Evolutionary conservation across 2,329 filamentous ascomycete genomes (phyloP).

Genomic region (Colletotrichum viniferum): DNA sequence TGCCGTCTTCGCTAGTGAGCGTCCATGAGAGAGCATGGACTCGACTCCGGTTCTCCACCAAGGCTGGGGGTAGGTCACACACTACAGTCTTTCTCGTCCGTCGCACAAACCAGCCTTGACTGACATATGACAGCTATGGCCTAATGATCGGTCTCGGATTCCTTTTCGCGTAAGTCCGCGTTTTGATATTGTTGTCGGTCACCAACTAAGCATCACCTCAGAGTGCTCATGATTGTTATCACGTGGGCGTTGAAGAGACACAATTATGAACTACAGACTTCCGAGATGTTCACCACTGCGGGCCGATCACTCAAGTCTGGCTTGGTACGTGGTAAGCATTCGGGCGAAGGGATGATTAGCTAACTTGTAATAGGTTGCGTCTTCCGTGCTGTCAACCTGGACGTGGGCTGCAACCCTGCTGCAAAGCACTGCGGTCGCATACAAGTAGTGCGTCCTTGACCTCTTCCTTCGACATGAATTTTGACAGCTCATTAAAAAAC

Average conservation of each 20-base stretch:
- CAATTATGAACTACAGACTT: slow-evolving; percentile 77
- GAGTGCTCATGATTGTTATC: slow-evolving; percentile 55
- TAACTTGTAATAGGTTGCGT: slow-evolving; percentile 54
- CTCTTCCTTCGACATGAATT: accelerated
- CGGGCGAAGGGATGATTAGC: accelerated
- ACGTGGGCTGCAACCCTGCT: slow-evolving; percentile 88
- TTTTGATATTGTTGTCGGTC: too few species aligned
- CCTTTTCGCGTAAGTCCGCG: slow-evolving; percentile 4
- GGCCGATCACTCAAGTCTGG: slow-evolving; percentile 89
- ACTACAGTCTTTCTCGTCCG: not conserved
- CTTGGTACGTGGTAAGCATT: slow-evolving; percentile 47
- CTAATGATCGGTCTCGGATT: slow-evolving; percentile 21
- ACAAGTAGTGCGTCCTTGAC: slow-evolving; percentile 57
- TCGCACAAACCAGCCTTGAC: too few species aligned
- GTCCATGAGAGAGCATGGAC: not conserved
- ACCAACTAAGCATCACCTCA: not conserved
- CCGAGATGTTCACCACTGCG: slow-evolving; percentile 91
- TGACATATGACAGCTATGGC: slow-evolving; percentile 4
- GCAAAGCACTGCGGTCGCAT: slow-evolving; percentile 81
- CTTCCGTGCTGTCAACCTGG: slow-evolving; percentile 92
- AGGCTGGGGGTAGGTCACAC: slow-evolving; percentile 17
- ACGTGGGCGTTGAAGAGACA: slow-evolving; percentile 71
- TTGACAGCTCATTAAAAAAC: not conserved
- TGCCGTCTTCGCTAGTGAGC: not conserved
- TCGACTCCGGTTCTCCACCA: slow-evolving; percentile 17